Evolutionary conservation across 768 basidiomycete genomes (phyloP).

Genomic region (Multifurca ochricompacta): DNA sequence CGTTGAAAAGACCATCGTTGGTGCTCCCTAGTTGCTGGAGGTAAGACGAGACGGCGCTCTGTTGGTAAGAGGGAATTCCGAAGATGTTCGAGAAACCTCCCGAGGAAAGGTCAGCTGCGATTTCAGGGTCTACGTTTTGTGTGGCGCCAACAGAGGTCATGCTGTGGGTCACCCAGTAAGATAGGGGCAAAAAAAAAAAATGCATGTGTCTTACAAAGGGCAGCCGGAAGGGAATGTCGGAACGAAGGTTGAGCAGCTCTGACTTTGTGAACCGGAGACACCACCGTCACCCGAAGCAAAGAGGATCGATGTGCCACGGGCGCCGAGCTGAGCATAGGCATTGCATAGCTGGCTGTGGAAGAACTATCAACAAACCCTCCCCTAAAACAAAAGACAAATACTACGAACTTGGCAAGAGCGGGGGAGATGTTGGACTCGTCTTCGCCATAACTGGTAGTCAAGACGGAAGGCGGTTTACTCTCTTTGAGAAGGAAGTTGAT

Average conservation of each 20-base stretch:
- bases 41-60: conserved; percentile 31
- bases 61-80: conserved; percentile 31
- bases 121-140: conserved; percentile 26
- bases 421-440: too few relatives aligned
- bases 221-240: conserved; percentile 32
- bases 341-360: conserved; percentile 21
- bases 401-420: too few relatives aligned
- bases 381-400: too few relatives aligned
- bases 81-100: conserved; percentile 34
- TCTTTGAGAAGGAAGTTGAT: too few relatives aligned
- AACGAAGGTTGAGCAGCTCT: conserved; percentile 27
- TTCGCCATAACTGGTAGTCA: too few relatives aligned
- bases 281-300: conserved; percentile 35
- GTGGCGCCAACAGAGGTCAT: conserved; percentile 33
- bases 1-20: conserved; percentile 27
- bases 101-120: conserved; percentile 28
- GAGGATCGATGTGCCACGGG: conserved; percentile 31
- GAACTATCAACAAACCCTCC: too few relatives aligned
- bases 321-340: conserved; percentile 31
- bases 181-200: too few relatives aligned
- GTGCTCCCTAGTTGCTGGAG: conserved; percentile 29
- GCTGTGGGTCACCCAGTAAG: too few relatives aligned
- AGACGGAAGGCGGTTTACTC: too few relatives aligned
- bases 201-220: conserved; percentile 29
- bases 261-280: conserved; percentile 28